Evolutionary conservation across 2,329 filamentous ascomycete genomes (phyloP).

Genomic region (Penicillium sp.): DNA sequence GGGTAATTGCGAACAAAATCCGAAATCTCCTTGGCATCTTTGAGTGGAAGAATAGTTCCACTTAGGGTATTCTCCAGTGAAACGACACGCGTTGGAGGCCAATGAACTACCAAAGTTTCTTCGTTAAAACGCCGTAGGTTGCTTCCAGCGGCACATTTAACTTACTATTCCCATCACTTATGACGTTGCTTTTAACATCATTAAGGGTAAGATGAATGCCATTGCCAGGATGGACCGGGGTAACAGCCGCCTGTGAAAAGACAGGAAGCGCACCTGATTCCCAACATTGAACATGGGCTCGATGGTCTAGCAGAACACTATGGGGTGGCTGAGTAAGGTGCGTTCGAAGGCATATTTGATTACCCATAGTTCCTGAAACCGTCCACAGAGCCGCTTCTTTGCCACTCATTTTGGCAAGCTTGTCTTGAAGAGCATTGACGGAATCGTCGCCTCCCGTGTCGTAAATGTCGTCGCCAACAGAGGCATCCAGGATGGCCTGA

Average conservation of each 20-base stretch:
- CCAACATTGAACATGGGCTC: not conserved
- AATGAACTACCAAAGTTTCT: not conserved
- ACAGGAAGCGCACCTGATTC: not conserved
- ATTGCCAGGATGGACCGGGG: not conserved
- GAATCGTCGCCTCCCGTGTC: not conserved
- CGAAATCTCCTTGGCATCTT: not conserved
- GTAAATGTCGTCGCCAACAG: not conserved
- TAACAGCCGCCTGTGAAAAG: not conserved
- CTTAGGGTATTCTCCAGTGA: not conserved
- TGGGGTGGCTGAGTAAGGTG: not conserved
- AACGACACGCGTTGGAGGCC: not conserved
- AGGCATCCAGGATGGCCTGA: not conserved
- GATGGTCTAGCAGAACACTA: not conserved
- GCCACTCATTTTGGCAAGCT: not conserved
- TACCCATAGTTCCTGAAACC: not conserved
- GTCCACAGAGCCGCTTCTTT: not conserved
- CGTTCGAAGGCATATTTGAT: not conserved
- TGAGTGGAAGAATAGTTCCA: not conserved
- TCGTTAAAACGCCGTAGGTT: too few relatives aligned
- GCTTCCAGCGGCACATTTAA: too few relatives aligned
- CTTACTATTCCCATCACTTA: not conserved
- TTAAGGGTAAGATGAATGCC: not conserved
- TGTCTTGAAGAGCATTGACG: not conserved
- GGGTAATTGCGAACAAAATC: not conserved
- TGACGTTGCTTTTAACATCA: not conserved